Conservation (phyloP, 441 rosid genomes). For the Corymbia citriodora region DNA sequence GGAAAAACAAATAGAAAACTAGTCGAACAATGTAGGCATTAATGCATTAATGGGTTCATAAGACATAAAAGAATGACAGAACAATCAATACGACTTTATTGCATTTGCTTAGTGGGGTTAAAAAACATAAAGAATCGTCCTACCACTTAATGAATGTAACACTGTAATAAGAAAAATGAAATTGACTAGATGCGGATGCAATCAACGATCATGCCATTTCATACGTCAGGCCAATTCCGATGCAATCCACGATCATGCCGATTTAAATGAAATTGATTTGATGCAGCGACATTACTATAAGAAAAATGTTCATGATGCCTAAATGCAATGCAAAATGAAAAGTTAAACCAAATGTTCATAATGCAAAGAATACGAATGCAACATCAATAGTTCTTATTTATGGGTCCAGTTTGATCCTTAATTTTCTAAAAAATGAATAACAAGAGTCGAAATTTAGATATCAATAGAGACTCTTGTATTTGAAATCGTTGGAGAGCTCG, state of each 20-base stretch:
- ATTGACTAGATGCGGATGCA: no score
- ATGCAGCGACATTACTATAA: neutral
- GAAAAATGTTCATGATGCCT: neutral
- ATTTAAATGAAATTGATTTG: neutral
- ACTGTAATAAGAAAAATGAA: no score
- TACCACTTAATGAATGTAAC: constrained; percentile 25
- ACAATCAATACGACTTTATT: neutral
- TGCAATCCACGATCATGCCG: neutral
- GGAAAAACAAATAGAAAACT: neutral
- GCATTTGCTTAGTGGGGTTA: neutral
- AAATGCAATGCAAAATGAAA: neutral
- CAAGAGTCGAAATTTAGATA: neutral
- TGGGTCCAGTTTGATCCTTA: neutral
- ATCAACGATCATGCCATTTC: neutral
- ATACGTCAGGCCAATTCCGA: neutral
- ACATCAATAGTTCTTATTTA: neutral
- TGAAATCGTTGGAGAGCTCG: neutral
- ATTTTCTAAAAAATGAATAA: neutral
- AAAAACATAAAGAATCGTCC: constrained; percentile 20
- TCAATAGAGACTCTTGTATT: neutral
- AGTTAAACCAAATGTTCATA: neutral
- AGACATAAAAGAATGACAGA: neutral
- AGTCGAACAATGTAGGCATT: neutral
- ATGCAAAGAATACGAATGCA: neutral
- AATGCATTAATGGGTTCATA: neutral